A percentile compares a stretch with the other conserved stretches of the same genome.
Evolutionary conservation across 2,329 filamentous ascomycete species (phyloP).

Genomic region (Cladobotryum protrusum): DNA sequence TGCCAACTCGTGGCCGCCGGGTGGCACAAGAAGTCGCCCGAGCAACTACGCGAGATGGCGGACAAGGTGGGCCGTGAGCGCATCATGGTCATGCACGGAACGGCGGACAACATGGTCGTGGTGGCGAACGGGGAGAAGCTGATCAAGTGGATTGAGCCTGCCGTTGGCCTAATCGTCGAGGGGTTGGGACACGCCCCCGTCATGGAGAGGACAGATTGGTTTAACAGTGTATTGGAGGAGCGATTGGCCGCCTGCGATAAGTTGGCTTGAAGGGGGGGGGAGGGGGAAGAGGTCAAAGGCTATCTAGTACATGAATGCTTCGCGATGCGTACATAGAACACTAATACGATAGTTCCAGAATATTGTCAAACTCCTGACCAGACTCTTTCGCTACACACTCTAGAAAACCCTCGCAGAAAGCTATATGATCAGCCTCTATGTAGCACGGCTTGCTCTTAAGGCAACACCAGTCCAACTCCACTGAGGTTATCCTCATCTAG

Average conservation of each 20-base stretch:
- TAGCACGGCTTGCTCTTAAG: conserved; percentile 27
- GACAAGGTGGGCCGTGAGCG: conserved; percentile 64
- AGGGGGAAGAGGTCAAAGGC: background rate
- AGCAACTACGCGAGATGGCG: conserved; percentile 58
- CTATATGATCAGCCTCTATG: too few species aligned
- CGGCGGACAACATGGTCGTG: conserved; percentile 70
- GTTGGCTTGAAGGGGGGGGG: conserved; percentile 23
- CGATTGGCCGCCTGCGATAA: conserved; percentile 47
- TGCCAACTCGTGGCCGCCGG: conserved; percentile 72
- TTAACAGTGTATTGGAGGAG: conserved; percentile 57
- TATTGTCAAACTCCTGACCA: too few species aligned
- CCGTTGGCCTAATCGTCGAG: conserved; percentile 55
- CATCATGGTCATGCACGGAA: conserved; percentile 74
- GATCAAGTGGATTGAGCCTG: conserved; percentile 58
- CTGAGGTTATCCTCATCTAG: conserved; percentile 73
- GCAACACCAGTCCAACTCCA: conserved; percentile 85
- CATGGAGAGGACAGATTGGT: conserved; percentile 64
- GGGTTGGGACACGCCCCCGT: conserved; percentile 70
- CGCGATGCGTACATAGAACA: background rate
- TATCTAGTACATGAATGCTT: background rate
- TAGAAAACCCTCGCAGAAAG: too few species aligned
- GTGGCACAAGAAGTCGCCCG: conserved; percentile 68
- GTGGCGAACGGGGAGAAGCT: conserved; percentile 64
- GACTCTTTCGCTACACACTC: too few species aligned
- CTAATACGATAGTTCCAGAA: too few species aligned